Evolutionary conservation across 1,284 basidiomycete genomes (phyloP).

Genomic region (Porodaedalea pini): DNA sequence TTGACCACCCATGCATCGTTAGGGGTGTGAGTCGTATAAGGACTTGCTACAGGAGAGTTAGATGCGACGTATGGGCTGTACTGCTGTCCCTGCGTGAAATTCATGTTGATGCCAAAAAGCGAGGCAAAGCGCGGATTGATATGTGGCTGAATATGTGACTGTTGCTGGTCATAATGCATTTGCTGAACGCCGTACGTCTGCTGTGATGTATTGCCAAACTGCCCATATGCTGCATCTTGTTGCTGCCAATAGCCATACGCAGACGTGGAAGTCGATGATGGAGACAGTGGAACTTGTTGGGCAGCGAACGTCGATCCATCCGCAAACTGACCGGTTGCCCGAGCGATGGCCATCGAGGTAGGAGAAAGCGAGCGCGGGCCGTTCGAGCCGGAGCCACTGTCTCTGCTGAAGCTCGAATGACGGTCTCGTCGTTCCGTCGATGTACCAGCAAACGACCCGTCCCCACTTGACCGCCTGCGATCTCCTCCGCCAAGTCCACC

Average conservation of each 20-base stretch:
- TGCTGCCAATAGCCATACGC: conserved; percentile 18
- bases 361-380: conserved; percentile 35
- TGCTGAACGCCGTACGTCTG: conserved; percentile 21
- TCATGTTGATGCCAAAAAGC: conserved; percentile 21
- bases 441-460: conserved; percentile 11
- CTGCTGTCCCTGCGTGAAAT: conserved; percentile 14
- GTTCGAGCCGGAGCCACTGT: neutral
- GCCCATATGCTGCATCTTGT: conserved; percentile 9
- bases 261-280: conserved; percentile 12
- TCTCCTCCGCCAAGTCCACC: conserved; percentile 21
- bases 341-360: conserved; percentile 45
- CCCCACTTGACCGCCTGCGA: conserved; percentile 4
- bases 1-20: neutral
- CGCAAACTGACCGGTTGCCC: conserved; percentile 41
- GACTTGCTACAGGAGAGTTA: neutral
- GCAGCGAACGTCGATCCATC: conserved; percentile 25
- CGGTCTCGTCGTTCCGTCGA: conserved; percentile 29
- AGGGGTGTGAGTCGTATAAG: neutral
- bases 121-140: conserved; percentile 70
- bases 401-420: conserved; percentile 27
- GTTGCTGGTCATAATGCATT: conserved; percentile 31
- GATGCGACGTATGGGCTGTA: conserved; percentile 7
- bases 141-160: conserved; percentile 66
- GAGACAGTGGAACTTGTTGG: conserved; percentile 17
- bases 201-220: conserved; percentile 23